Evolutionary conservation across 768 basidiomycete species (phyloP).

Genomic region (Hericium alpestre): DNA sequence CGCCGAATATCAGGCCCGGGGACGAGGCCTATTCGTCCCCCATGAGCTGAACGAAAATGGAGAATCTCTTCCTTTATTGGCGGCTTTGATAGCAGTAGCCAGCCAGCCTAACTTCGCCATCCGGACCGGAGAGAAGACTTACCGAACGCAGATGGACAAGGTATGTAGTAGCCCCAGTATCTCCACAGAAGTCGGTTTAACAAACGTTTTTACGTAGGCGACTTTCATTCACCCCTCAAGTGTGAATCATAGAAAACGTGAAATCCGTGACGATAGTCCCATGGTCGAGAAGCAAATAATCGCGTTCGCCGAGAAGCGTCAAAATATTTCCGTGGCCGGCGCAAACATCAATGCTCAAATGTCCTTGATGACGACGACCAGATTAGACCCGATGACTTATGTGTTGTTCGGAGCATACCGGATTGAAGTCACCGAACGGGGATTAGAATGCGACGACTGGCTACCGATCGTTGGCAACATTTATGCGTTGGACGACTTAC

Average conservation of each 20-base stretch:
- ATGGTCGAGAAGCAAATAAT: conserved; percentile 60
- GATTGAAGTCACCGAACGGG: conserved; percentile 55
- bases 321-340: conserved; percentile 47
- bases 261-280: conserved; percentile 22
- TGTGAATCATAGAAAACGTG: conserved; percentile 66
- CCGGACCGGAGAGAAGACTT: conserved; percentile 52
- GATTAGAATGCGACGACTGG: conserved; percentile 86
- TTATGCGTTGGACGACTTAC: conserved; percentile 72
- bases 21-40: conserved; percentile 39
- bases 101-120: conserved; percentile 88
- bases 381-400: conserved; percentile 81
- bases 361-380: conserved; percentile 72
- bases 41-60: conserved; percentile 59
- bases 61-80: conserved; percentile 66
- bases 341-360: conserved; percentile 32
- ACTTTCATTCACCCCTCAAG: conserved; percentile 79
- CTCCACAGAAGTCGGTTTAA: background rate
- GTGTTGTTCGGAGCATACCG: conserved; percentile 85
- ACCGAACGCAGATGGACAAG: conserved; percentile 76
- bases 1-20: conserved; percentile 21
- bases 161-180: conserved; percentile 28
- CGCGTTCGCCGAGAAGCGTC: conserved; percentile 76
- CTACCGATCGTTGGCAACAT: conserved; percentile 70
- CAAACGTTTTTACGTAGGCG: conserved; percentile 29
- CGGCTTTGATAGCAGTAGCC: conserved; percentile 76